Evolutionary conservation across 2,329 filamentous ascomycete species (phyloP), one percentile per base, ranked within the genome.

Genomic region (Colletotrichum navitas): DNA sequence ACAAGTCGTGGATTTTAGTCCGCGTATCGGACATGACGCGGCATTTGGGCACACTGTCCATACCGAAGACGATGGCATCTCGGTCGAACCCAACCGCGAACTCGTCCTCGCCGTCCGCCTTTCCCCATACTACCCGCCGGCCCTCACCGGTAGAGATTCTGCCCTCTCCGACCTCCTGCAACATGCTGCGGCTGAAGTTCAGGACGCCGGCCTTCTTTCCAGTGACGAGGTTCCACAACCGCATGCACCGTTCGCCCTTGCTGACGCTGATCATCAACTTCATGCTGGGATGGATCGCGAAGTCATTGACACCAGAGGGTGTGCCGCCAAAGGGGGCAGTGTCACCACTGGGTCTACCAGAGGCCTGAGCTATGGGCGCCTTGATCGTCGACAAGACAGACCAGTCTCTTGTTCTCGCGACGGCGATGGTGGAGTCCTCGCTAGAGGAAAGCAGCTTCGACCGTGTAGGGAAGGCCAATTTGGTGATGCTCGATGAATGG

Each of bases 181-280:
- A 85, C 77, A 96, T 87, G 0, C 91, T 89, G 68, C 89, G 87
- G 74, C 88, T 89, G 80, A 98, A 98, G 79, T 93, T 96, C 76
- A 99, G 84, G 63, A 97, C 95, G 39, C 95, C 94, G 0, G 95
- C 95, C 84, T 97, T 98, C 84, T 95, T 97, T 21, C 95, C 96
- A 3, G 95, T 98, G 75, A 98, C 94, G 74, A 99, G 81, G 78
- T 99, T 98, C 96, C 96, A 99, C 74, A 98, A 82, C 74, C 96
- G 87, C 93, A 99, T 97, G 78, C 92, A 94, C 74, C 90, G 91
- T 84, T 99, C 96, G 74, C 94, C 94, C 77, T 92, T 94, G 75
- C 94, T 92, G 11, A 98, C 94, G 76, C 90, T 97, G 72, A 99
- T 90, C 93, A 98, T 97, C 62, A 99, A 85, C 83, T 98, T 98